Evolutionary conservation across 805 yeast genomes (phyloP).

Genomic region (Teunomyces kruisii): DNA sequence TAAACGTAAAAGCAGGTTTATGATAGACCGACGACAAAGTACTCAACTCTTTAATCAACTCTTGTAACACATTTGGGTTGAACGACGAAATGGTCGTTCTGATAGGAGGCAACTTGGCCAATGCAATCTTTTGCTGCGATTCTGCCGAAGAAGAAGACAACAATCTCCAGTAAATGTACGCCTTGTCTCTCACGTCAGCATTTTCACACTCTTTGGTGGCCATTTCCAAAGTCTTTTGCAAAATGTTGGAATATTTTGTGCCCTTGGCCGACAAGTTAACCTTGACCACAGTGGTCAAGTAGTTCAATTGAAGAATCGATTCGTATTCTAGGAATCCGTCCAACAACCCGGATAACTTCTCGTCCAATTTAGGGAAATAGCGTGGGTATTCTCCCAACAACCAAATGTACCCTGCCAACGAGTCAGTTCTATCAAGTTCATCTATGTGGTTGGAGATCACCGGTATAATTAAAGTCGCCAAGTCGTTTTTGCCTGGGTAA

Average conservation of each 20-base stretch:
- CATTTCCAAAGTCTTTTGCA: slow-evolving; percentile 60
- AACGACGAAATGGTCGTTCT: slow-evolving; percentile 70
- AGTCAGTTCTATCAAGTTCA: slow-evolving; percentile 48
- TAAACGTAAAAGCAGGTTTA: slow-evolving; percentile 70
- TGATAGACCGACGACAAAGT: slow-evolving; percentile 88
- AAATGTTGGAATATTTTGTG: slow-evolving; percentile 34
- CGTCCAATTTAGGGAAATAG: slow-evolving; percentile 54
- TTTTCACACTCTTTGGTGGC: slow-evolving; percentile 68
- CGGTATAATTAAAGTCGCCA: slow-evolving; percentile 53
- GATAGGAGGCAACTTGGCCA: slow-evolving; percentile 67
- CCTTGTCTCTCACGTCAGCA: slow-evolving; percentile 78
- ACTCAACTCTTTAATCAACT: slow-evolving; percentile 71
- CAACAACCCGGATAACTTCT: slow-evolving; percentile 45
- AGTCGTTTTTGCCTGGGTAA: slow-evolving; percentile 52
- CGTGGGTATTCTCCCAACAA: slow-evolving; percentile 68
- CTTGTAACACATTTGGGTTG: slow-evolving; percentile 65
- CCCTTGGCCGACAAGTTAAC: slow-evolving; percentile 33
- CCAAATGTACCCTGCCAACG: slow-evolving; percentile 64
- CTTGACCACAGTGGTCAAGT: slow-evolving; percentile 63
- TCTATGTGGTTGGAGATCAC: slow-evolving; percentile 51
- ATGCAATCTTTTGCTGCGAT: slow-evolving; percentile 52
- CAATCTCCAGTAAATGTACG: slow-evolving; percentile 77
- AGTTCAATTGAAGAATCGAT: slow-evolving; percentile 56
- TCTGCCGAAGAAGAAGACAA: slow-evolving; percentile 48
- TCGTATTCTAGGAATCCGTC: slow-evolving; percentile 60